These are phyloP conservation scores for Nicotiana tabacum DNA, from an alignment of 257 asterid genomes.

Conservation along the genomic window DNA sequence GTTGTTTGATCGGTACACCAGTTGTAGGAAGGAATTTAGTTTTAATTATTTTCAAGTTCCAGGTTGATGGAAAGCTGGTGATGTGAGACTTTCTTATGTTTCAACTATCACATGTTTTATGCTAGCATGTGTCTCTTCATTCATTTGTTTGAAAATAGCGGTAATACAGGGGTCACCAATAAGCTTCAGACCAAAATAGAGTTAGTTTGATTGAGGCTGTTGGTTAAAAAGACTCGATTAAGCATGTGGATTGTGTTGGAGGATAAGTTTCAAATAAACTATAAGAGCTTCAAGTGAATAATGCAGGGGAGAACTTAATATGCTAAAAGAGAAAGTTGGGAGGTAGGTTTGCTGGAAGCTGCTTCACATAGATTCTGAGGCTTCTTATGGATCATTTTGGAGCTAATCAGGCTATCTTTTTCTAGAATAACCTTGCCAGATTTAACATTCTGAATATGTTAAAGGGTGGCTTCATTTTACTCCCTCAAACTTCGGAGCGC, in stretches of 20 bases:
- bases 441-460: neutral
- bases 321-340: neutral
- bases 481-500: neutral
- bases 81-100: neutral
- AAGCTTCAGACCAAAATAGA: neutral
- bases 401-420: neutral
- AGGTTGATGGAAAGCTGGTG: neutral
- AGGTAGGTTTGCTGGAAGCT: neutral
- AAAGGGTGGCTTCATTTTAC: neutral
- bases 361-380: neutral
- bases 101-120: neutral
- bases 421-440: neutral
- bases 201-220: neutral
- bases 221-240: neutral
- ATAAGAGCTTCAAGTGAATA: neutral
- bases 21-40: neutral
- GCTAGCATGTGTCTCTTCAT: neutral
- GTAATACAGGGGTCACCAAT: neutral
- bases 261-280: neutral
- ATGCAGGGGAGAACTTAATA: neutral
- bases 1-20: neutral
- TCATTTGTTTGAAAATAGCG: neutral
- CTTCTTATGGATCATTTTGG: neutral
- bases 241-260: neutral
- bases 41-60: neutral